Base-by-base conservation (phyloP, 2,329 filamentous ascomycete genomes). In the Alternaria ethzedia region DNA sequence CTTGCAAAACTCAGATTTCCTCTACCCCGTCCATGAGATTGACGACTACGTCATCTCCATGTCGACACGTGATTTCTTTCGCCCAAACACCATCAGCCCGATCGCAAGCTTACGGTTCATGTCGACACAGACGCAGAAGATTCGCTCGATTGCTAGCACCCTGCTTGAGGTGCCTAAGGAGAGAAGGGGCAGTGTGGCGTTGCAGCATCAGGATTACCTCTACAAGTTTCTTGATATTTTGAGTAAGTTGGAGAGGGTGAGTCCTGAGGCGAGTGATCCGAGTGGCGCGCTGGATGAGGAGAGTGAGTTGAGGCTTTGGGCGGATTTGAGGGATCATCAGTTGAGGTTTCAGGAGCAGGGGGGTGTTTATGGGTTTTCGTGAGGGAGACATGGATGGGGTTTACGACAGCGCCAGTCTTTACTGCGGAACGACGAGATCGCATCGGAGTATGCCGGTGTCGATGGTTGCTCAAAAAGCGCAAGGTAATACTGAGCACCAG, bases 91-190 rank as follows among this genome's bases (percentile, higher is more conserved):
- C 43, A 41, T 66, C 12, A 64, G 62, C 52, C 62, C 61, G 50
- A 68, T 70, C 58, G 59, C 64, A 60, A 65, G 67, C 75, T 79
- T 73, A 79, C 71, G 47, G 21, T 67, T 69, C 63, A 15, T 65
- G 52, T 61, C 69, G 25, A 64, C 59, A 63, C 77, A 88, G 86
- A 93, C 92, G 73, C 89, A 89, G 82, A 96, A 97, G 83, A 92
- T 97, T 69, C 91, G 93, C 10, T 90, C 92, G 74, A 91, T 97
- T 43, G 93, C 93, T 2, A 91, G 90, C 26, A 96, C 93, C 0
- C 85, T 97, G 8, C 86, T 96, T 52, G 89, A 91, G 65, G 82
- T 85, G 2, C 86, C 87, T 2, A 83, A 84, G 52, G 80, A 84
- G 45, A 80, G 84, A 25, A 86, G 86, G 71, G 83, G 86, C 41